Evolutionary conservation across 805 yeast species (phyloP), one percentile per base, ranked within the genome.

Genomic region (Komagataella phaffii): DNA sequence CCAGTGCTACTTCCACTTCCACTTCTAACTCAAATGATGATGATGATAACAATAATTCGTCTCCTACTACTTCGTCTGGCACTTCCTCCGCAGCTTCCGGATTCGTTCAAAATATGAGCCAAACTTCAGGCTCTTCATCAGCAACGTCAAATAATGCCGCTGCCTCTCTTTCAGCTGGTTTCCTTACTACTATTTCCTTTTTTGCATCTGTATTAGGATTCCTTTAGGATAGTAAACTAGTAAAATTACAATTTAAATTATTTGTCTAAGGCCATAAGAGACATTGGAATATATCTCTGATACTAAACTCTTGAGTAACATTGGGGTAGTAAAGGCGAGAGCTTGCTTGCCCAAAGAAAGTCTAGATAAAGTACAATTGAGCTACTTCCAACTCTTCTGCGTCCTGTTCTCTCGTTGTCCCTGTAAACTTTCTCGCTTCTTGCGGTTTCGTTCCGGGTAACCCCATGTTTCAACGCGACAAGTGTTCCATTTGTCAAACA

Each of bases 41-140:
- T 21, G 23, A 3, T 21, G 4, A 21, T 21, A 6, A 21, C 23
- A 6, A 6, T 21, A 3, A 5, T 21, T 21, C 23, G 45, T 18
- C 24, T 19, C 23, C n/a, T 10, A 21, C 40, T 2, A 6, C 44
- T 24, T 49, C 51, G 14, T 49, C 51, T 14, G 18, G 46, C 46
- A 18, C 46, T 17, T 17, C 57, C 12, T 49, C 55, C n/a, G 54
- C 61, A 24, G 52, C 60, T 30, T 53, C 60, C n/a, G 75, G 74
- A 3, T 71, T 70, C 52, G 65, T 66, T 14, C 76, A 72, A 59
- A 59, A 64, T 52, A 51, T 53, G 44, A 55, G 56, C 14, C 44
- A 54, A 3, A 52, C 62, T 17, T 40, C 59, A 4, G 45, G 60
- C 14, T 48, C 59, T 19, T 56, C 58, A 23, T 50, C 53, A n/a